Conservation (phyloP, 1,139 yeast genomes). For the Geotrichum armillariae region DNA sequence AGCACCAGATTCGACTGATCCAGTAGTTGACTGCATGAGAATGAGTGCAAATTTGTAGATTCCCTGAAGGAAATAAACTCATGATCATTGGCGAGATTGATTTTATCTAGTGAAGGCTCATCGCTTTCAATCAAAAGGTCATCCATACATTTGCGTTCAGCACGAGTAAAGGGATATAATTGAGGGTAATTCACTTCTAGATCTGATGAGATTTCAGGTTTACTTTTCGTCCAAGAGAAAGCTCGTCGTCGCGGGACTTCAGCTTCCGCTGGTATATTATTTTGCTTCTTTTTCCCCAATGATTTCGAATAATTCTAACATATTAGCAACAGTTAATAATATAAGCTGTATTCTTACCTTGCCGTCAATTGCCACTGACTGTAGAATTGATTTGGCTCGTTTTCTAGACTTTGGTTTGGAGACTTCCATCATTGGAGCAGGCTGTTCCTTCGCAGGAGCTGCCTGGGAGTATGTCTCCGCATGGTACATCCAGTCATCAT, state of each 20-base stretch:
- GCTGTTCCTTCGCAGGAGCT: constrained; percentile 4
- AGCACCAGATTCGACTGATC: constrained; percentile 47
- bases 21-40: constrained; percentile 40
- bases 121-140: not conserved
- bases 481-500: constrained; percentile 39
- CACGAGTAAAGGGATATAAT: constrained; percentile 22
- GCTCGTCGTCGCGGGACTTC: constrained; percentile 30
- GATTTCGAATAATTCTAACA: constrained; percentile 13
- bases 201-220: not conserved
- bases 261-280: constrained; percentile 25
- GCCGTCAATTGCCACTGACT: constrained; percentile 32
- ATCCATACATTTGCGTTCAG: constrained; percentile 18
- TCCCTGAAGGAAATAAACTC: constrained; percentile 31
- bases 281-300: not conserved
- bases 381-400: constrained; percentile 33
- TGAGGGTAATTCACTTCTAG: not conserved
- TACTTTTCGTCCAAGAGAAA: constrained; percentile 19
- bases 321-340: not conserved
- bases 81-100: constrained; percentile 32
- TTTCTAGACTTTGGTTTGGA: constrained; percentile 24
- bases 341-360: constrained; percentile 6
- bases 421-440: constrained; percentile 11
- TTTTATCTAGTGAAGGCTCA: constrained; percentile 24
- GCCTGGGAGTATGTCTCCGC: constrained; percentile 24
- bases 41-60: constrained; percentile 37